These are phyloP conservation scores for Russula ochroleuca DNA, from an alignment of 768 basidiomycete genomes.

Conservation along the genomic window DNA sequence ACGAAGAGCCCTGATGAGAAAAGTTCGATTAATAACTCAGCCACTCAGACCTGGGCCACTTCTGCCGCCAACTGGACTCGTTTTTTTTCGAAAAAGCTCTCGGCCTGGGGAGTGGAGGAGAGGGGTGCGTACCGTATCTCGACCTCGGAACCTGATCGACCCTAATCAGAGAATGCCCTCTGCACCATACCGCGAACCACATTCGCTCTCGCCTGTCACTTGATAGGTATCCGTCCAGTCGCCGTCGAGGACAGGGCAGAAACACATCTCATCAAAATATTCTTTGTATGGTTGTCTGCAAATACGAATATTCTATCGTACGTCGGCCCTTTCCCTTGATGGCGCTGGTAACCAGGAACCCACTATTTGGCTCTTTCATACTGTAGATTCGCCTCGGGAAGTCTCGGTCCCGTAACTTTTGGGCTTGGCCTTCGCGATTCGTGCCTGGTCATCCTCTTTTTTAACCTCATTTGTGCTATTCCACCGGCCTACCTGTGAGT, in stretches of 20 bases:
- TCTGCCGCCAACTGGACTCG: background rate
- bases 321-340: slow-evolving; percentile 1
- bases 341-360: too few species aligned
- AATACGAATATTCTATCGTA: slow-evolving; percentile 43
- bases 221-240: slow-evolving; percentile 37
- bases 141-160: background rate
- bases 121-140: slow-evolving; percentile 30
- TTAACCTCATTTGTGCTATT: slow-evolving; percentile 41
- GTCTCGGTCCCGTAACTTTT: slow-evolving; percentile 44
- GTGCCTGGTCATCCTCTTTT: slow-evolving; percentile 43
- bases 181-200: background rate
- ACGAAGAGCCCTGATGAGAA: background rate
- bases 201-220: background rate
- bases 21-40: too few species aligned
- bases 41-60: background rate
- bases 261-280: slow-evolving; percentile 39
- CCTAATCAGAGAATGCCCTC: background rate
- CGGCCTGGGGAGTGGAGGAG: slow-evolving; percentile 36
- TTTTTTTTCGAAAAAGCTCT: slow-evolving; percentile 26
- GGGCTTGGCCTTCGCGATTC: slow-evolving; percentile 44
- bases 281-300: slow-evolving; percentile 41
- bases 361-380: background rate
- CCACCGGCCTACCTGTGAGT: slow-evolving; percentile 44
- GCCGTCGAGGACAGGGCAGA: slow-evolving; percentile 35
- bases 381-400: slow-evolving; percentile 44